Evolutionary conservation across 305 asterid species (phyloP), one percentile per base, ranked within the genome.

Genomic region (Vinca major): DNA sequence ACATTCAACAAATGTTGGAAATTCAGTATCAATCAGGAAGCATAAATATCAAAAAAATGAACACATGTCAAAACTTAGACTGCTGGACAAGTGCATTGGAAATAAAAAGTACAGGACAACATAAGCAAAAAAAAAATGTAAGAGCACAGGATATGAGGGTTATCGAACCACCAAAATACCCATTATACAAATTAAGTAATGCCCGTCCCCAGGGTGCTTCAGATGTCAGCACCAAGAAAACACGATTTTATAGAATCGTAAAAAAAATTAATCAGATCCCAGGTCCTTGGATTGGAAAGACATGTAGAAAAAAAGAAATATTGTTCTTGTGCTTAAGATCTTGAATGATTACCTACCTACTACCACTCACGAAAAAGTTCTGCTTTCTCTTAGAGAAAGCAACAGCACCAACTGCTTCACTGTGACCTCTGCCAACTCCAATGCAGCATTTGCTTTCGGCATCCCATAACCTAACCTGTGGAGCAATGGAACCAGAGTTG

Each of bases 391-490:
- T 89, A 0, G 97, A 88, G 74, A 94, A 88, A 77, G 84, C 90
- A 69, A 94, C 86, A 49, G 98, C 95, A 72, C 99, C 97, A 76
- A 94, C 87, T 65, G 88, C 91, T 41, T 90, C 96, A 86, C 86
- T 72, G 78, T 89, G 96, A 60, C 99, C 98, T 62, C 76, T 76
- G 77, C 99, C 99, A 81, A 88, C 80, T 77, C 95, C 99, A 78
- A 91, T 66, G 80, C 98, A 94, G 41, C 76, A 69, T 60, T 68
- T 81, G 75, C 82, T 86, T 73, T 75, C 83, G 72, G 91, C 71
- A 47, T 89, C 98, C 99, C 99, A 94, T 78, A 94, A 78, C 83
- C 99, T 89, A 74, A 91, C 96, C 99, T 94, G 77, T 74, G 63
- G 68, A 53, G 73, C 74, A 72, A 76, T 44, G 55, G 71, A 66